Evolutionary conservation across 139 green algal genomes (phyloP).

Genomic region (Micractinium sp.): DNA sequence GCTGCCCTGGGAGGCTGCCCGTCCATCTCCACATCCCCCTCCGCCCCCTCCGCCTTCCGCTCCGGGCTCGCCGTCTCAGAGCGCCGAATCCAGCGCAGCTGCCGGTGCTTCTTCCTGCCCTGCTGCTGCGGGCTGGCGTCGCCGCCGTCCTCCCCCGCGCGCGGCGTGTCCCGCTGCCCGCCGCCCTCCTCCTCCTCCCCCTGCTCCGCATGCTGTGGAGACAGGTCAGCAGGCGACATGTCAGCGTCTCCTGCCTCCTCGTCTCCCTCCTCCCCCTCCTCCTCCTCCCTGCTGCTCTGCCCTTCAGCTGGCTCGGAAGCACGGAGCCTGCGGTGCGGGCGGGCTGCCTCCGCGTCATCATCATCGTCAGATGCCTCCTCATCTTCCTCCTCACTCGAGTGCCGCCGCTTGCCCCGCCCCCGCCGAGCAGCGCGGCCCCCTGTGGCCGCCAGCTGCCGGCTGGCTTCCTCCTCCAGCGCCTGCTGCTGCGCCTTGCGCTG

Average conservation of each 20-base stretch:
- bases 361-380: neutral
- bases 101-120: conserved; percentile 5
- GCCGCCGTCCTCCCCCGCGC: neutral
- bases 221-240: neutral
- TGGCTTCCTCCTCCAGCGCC: neutral
- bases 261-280: neutral
- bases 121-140: neutral
- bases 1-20: neutral
- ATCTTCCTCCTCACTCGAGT: neutral
- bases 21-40: neutral
- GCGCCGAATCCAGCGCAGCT: conserved; percentile 24
- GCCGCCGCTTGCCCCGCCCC: neutral
- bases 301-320: neutral
- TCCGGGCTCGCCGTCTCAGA: neutral
- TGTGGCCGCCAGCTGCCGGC: neutral
- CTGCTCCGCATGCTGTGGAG: neutral
- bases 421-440: neutral
- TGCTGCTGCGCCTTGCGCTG: conserved; percentile 4
- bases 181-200: neutral
- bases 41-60: neutral
- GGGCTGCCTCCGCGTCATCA: neutral
- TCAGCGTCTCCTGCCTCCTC: neutral
- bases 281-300: neutral
- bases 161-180: neutral
- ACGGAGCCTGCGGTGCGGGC: neutral